Base-by-base conservation (phyloP, 331 rosid species). In the Acacia pycnantha region DNA sequence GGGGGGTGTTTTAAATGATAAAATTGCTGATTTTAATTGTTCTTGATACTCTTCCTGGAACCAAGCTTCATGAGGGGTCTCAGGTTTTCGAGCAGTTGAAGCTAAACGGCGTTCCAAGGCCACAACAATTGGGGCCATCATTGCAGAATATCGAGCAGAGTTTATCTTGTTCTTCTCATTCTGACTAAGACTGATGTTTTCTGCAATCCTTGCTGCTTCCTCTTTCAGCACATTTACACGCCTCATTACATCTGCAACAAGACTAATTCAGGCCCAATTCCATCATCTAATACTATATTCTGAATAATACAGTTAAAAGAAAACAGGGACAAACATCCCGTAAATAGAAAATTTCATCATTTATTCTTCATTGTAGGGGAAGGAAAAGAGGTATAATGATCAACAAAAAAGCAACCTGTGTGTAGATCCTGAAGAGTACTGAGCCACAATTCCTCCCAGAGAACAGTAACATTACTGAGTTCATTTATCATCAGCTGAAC, bases 381-480 rank as follows among this genome's bases (percentile, higher is more conserved):
- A 82, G 46, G 53, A 73, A 76, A 41, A 76, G 43, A 65, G 74
- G 70, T 85, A 81, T 75, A 70, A 59, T 53, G 22, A 74, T 68
- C 68, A 83, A 84, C 68, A 79, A 62, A 86, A 58, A 69, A 44
- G 61, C 58, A 83, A 95, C 98, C 98, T 81, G 95, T 88, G 75
- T 95, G 98, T 82, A 95, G 93, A 91, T 95, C 98, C 90, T 95
- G 98, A 85, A 95, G 98, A 73, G 98, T 95, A 84, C 97, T 86
- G 76, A 95, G 97, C 98, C 98, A 95, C 86, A 95, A 86, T 86
- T 95, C 98, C 92, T 95, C 98, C 98, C 98, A 95, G 56, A 95
- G 98, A 82, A 95, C 97, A 88, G 98, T 95, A 83, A 91, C 97
- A 85, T 95, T 93, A 84, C 91, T 97, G 24, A 95, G 93, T 85